Evolutionary conservation across 352 stramenopile species (phyloP).

Genomic region (Phytophthora foliorum): DNA sequence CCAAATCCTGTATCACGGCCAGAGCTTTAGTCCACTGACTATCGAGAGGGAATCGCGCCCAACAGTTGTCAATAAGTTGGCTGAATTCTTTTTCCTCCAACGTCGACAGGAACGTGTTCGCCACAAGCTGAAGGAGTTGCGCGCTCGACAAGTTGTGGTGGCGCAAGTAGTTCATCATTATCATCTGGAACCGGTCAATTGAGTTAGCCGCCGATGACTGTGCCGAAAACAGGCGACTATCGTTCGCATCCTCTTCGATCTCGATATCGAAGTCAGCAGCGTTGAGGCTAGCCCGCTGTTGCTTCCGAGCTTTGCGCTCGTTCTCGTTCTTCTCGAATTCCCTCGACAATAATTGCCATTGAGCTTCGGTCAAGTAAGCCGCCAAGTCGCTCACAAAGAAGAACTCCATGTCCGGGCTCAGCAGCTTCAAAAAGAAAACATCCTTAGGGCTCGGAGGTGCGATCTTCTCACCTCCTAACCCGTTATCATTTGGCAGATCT

Average conservation of each 20-base stretch:
- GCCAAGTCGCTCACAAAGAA: slow-evolving; percentile 79
- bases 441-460: slow-evolving; percentile 43
- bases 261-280: slow-evolving; percentile 21
- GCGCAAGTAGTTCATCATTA: slow-evolving; percentile 70
- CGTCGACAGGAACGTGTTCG: slow-evolving; percentile 53
- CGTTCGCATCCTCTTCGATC: slow-evolving; percentile 29
- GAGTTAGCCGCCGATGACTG: slow-evolving; percentile 24
- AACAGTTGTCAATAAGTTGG: slow-evolving; percentile 50
- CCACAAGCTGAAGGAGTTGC: slow-evolving; percentile 55
- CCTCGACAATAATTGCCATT: slow-evolving; percentile 71
- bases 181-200: slow-evolving; percentile 68
- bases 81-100: slow-evolving; percentile 57
- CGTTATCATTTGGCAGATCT: slow-evolving; percentile 20
- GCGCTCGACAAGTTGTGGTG: slow-evolving; percentile 57
- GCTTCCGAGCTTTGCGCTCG: slow-evolving; percentile 40
- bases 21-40: slow-evolving; percentile 60
- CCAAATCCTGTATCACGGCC: slow-evolving; percentile 52
- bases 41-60: slow-evolving; percentile 46
- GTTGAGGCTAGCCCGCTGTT: slow-evolving; percentile 23
- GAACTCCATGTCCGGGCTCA: slow-evolving; percentile 72
- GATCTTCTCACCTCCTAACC: slow-evolving; percentile 6
- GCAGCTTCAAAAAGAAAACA: slow-evolving; percentile 67
- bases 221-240: slow-evolving; percentile 12
- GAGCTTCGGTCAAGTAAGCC: slow-evolving; percentile 63
- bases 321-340: slow-evolving; percentile 69